Percentiles rank a stretch among this genome's conserved stretches.
phyloP scores from a whole-genome alignment of 1,139 yeast species.

The Insectozyma bohioensis region DNA sequence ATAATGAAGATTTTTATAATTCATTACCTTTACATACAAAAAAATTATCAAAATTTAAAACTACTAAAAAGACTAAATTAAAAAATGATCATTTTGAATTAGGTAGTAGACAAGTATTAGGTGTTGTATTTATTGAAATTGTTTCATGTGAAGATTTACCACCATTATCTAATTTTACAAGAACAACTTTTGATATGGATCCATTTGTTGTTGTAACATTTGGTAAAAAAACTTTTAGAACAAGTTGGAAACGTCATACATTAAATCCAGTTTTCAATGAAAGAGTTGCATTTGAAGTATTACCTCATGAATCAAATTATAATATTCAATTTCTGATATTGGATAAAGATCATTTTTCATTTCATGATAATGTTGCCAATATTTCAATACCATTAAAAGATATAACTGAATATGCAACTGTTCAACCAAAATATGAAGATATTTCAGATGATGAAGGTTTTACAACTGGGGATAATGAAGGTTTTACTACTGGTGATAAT shows the following conservation, averaged over 20 bases:
- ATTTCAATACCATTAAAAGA: constrained; percentile 55
- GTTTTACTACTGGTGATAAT: constrained; percentile 15
- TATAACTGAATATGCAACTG: constrained; percentile 27
- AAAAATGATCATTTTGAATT: constrained; percentile 25
- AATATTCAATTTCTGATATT: constrained; percentile 69
- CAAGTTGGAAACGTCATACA: constrained; percentile 83
- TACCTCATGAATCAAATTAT: constrained; percentile 62
- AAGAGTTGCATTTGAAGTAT: constrained; percentile 74
- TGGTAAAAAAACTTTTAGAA: constrained; percentile 84
- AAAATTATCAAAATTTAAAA: no score
- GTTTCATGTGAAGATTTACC: constrained; percentile 73
- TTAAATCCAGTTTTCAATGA: constrained; percentile 83
- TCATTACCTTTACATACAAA: no score
- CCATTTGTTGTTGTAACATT: constrained; percentile 92
- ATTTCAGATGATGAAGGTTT: constrained; percentile 8
- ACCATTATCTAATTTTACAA: constrained; percentile 55
- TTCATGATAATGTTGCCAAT: constrained; percentile 78
- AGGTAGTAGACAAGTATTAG: constrained; percentile 50
- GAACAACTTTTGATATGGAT: constrained; percentile 90
- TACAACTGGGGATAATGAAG: constrained; percentile 16
- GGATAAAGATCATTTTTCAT: constrained; percentile 82
- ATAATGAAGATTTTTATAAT: no score
- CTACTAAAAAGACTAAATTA: constrained; percentile 9
- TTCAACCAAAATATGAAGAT: constrained; percentile 4
- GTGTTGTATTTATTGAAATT: constrained; percentile 77